Evolutionary conservation across 257 asterid species (phyloP), one percentile per base, ranked within the genome.

Genomic region (Fraxinus quadrangulata): DNA sequence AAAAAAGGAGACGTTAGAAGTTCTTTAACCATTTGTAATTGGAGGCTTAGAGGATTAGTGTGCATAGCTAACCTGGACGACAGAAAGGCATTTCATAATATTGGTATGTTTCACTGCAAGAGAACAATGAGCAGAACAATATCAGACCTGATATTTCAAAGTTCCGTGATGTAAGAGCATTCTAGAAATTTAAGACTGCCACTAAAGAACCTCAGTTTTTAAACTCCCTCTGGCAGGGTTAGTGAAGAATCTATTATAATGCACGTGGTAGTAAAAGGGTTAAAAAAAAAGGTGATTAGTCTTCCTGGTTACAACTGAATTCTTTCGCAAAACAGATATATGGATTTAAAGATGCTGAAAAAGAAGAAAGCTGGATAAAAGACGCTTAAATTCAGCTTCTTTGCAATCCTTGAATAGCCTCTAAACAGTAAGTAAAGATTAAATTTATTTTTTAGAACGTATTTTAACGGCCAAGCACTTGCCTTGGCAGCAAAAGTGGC

Each of bases 61-160:
- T 72, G 45, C 84, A 69, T 71, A 68, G 84, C 93, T 84, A 75
- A 95, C 99, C 99, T 95, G 96, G 96, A 75, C 13, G 90, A 90
- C 98, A 95, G 90, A 92, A 95, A 81, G 94, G 85, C 86, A 95
- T 78, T 87, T 91, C 89, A 83, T 92, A 95, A 83, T 88, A 92
- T 77, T 84, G 84, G 88, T 92, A 93, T 65, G 97, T 93, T 85
- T 95, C 98, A 77, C 98, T 95, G 98, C 98, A 95, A 86, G 83
- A 82, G 79, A 28, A 75, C 75, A 84, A 79, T 70, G 79, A 77
- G 82, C 74, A 77, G 68, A 83, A 72, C 75, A 36, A 49, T 36
- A 78, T 86, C 75, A 85, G 85, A 79, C 36, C 30, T 45, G 67
- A 81, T 26, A 71, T 23, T 51, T 75, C 74, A 39, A 70, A 76